Conservation (phyloP, 352 stramenopile genomes). For the Pythium rhizo-oryzae region DNA sequence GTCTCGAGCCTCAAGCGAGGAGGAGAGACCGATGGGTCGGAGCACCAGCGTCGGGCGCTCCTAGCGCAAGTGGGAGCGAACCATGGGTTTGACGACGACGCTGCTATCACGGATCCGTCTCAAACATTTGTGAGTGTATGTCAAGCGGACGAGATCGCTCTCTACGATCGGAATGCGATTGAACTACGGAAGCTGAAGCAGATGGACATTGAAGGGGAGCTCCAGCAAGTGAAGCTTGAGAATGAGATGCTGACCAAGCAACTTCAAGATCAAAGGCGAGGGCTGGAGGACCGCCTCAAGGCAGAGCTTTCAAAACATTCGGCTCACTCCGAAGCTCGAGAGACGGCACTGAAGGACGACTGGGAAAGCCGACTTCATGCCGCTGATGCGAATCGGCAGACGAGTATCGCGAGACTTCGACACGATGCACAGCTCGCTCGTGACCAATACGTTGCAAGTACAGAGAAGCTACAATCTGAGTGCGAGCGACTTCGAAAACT, state of each 20-base stretch:
- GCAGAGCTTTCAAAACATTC: conserved; percentile 29
- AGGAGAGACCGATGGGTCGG: conserved; percentile 4
- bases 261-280: conserved; percentile 43
- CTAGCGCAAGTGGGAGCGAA: neutral
- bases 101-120: conserved; percentile 6
- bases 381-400: conserved; percentile 38
- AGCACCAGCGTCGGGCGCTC: conserved; percentile 11
- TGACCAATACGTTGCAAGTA: conserved; percentile 57
- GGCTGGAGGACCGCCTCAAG: conserved; percentile 42
- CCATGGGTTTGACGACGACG: conserved; percentile 17
- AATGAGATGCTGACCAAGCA: conserved; percentile 72
- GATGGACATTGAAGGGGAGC: conserved; percentile 63
- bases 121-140: conserved; percentile 30
- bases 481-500: conserved; percentile 36
- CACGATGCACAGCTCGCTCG: conserved; percentile 48
- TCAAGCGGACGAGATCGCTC: conserved; percentile 57
- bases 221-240: conserved; percentile 71
- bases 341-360: conserved; percentile 33
- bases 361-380: conserved; percentile 32
- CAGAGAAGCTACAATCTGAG: conserved; percentile 54
- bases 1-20: conserved; percentile 31
- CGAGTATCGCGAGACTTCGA: conserved; percentile 32
- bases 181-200: conserved; percentile 51
- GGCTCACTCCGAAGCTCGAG: conserved; percentile 33
- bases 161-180: conserved; percentile 61